These are phyloP conservation scores for Aegilops speltoides DNA, from an alignment of 176 grass and related monocot genomes.

Conservation along the genomic window DNA sequence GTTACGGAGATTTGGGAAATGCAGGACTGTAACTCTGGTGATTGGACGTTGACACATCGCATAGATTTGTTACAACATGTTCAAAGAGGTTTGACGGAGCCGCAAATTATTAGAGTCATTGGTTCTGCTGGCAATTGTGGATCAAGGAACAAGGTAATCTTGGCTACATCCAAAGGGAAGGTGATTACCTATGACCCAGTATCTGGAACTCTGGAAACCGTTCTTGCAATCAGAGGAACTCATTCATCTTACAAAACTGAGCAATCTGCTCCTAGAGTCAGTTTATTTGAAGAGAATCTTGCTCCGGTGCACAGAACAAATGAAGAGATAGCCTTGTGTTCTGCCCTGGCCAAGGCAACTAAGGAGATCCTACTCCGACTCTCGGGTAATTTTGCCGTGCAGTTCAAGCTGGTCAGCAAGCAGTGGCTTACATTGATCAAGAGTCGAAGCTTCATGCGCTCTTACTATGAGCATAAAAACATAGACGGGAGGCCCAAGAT, in stretches of 20 bases:
- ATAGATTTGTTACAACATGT: background rate
- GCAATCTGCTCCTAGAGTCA: background rate
- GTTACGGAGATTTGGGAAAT: slow-evolving; percentile 12
- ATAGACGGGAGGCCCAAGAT: background rate
- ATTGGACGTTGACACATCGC: background rate
- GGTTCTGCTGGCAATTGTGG: background rate
- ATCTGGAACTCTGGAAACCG: background rate
- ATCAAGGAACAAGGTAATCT: background rate
- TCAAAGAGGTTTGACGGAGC: background rate
- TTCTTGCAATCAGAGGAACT: background rate
- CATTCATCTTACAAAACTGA: background rate
- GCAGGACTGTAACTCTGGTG: background rate
- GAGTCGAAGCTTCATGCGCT: background rate
- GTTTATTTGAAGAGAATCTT: background rate
- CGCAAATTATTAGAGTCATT: background rate
- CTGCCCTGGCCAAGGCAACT: background rate
- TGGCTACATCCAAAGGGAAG: slow-evolving; percentile 24
- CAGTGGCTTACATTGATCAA: background rate
- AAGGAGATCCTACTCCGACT: background rate
- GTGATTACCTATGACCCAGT: background rate
- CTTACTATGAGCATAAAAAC: background rate
- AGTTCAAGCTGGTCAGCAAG: background rate
- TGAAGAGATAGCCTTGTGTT: background rate
- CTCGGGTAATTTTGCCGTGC: background rate
- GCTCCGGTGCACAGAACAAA: background rate